A percentile compares a stretch with the other conserved stretches of the same genome.
These are phyloP conservation scores for Colletotrichum endophyticum DNA, from an alignment of 2,329 filamentous ascomycete genomes.

Conservation along the genomic window DNA sequence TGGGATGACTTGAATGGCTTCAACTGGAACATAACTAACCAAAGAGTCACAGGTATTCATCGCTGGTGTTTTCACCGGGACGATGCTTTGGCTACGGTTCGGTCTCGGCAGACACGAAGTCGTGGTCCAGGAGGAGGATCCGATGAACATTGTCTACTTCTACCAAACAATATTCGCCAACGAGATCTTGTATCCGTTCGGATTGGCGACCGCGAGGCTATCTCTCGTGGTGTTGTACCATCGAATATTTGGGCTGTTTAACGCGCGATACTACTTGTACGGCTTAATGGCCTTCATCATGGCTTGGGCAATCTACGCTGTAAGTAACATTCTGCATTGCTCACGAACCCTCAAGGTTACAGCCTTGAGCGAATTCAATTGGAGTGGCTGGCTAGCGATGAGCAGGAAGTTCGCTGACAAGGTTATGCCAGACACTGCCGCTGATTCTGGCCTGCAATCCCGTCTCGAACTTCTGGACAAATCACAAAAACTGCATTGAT, in stretches of 20 bases:
- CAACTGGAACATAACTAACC: not conserved
- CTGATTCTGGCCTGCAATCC: conserved; percentile 8
- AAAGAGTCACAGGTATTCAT: not conserved
- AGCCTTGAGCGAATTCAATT: not conserved
- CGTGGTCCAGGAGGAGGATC: conserved; percentile 4
- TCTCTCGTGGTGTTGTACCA: conserved; percentile 13
- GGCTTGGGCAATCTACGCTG: conserved; percentile 10
- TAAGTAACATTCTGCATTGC: not conserved
- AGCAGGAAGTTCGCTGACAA: not conserved
- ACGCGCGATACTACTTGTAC: not conserved
- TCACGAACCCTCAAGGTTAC: not conserved
- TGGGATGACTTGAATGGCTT: not conserved
- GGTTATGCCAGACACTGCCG: not conserved
- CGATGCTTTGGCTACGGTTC: conserved; percentile 12
- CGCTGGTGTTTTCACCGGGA: not conserved
- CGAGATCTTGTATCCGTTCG: conserved; percentile 7
- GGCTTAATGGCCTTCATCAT: conserved; percentile 9
- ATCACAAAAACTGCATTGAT: conserved; percentile 10
- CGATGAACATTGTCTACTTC: not conserved
- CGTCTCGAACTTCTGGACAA: conserved; percentile 12
- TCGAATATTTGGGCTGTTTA: conserved; percentile 14
- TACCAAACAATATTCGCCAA: conserved; percentile 16
- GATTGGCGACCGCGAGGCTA: not conserved
- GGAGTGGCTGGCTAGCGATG: not conserved
- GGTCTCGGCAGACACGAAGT: conserved; percentile 9